Evolutionary conservation across 352 stramenopile species (phyloP), one percentile per base, ranked within the genome.

Genomic region (Pythium inflatum): DNA sequence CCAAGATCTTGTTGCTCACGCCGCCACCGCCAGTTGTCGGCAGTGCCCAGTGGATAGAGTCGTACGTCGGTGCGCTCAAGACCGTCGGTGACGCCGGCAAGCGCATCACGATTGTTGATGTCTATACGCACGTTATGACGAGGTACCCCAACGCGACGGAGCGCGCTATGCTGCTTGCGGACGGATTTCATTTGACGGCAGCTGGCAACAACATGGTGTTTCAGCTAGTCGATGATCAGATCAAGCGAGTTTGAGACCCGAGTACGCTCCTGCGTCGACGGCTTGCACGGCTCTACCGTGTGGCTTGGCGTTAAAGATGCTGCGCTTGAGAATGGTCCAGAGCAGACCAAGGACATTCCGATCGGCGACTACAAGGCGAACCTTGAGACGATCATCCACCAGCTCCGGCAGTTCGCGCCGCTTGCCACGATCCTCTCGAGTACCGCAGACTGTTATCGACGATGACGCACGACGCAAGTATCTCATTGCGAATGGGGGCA

Each of bases 281-380:
- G n/a, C n/a, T n/a, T n/a, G n/a, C n/a, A n/a, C n/a, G n/a, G n/a
- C n/a, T n/a, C n/a, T n/a, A 82, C 76, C 30, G 38, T 90, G 14
- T 87, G 77, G 76, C 64, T 88, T 25, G 82, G 80, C 6, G 78
- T 77, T 27, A 90, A 90, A 45, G 82, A 90, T 45, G 77, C 82
- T 0, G 81, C 79, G 24, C 60, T 88, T 11, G 50, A 36, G 2
- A 68, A 62, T 11, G 81, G 81, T 2, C 67, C 55, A 38, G 64
- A 70, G 55, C 68, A 68, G 30, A 30, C 51, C 18, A 77, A 87
- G 55, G 81, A 80, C 57, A 80, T 91, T 18, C 78, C 80, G 0
- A 31, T 89, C 2, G 65, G 80, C 13, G 64, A 85, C 45, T 90
- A 85, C 66, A 56, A 63, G 4, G 33, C 40, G 33, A 92, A 92